Conservation (phyloP, 768 basidiomycete species). For the Agaricus sinodeliciosus region DNA sequence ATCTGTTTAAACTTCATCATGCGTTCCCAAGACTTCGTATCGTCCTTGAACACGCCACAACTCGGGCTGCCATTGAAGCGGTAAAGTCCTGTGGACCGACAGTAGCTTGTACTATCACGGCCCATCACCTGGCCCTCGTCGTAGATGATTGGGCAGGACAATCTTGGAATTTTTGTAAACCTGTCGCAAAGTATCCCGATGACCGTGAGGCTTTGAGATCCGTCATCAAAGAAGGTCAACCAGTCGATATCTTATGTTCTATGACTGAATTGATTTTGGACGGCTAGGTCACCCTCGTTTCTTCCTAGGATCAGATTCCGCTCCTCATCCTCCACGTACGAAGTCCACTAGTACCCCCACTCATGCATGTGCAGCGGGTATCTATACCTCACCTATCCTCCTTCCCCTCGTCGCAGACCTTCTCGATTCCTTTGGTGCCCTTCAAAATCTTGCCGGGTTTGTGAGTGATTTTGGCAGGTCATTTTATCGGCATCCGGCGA, state of each 20-base stretch:
- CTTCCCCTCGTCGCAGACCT: slow-evolving; percentile 87
- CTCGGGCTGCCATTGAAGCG: slow-evolving; percentile 81
- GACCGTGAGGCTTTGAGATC: slow-evolving; percentile 80
- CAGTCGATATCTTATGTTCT: neutral
- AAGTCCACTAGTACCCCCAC: slow-evolving; percentile 67
- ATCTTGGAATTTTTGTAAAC: slow-evolving; percentile 95
- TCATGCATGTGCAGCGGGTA: slow-evolving; percentile 85
- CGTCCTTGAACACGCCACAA: slow-evolving; percentile 96
- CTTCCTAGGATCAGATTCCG: slow-evolving; percentile 96
- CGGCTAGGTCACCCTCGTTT: slow-evolving; percentile 80
- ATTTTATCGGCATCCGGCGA: slow-evolving; percentile 57
- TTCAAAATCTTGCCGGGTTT: slow-evolving; percentile 78
- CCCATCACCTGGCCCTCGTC: slow-evolving; percentile 90
- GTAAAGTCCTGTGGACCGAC: slow-evolving; percentile 74
- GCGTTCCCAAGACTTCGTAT: slow-evolving; percentile 88
- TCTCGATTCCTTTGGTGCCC: slow-evolving; percentile 79
- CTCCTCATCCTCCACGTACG: slow-evolving; percentile 73
- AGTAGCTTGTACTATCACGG: slow-evolving; percentile 95
- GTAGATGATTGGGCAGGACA: slow-evolving; percentile 98
- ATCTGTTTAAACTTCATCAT: slow-evolving; percentile 73
- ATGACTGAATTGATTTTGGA: neutral
- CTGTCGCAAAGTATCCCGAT: slow-evolving; percentile 92
- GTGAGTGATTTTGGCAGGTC: slow-evolving; percentile 70
- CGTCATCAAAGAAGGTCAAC: slow-evolving; percentile 66
- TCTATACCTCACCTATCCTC: slow-evolving; percentile 91